These are phyloP conservation scores for Russula abietina DNA, from an alignment of 768 basidiomycete species.

Conservation along the genomic window DNA sequence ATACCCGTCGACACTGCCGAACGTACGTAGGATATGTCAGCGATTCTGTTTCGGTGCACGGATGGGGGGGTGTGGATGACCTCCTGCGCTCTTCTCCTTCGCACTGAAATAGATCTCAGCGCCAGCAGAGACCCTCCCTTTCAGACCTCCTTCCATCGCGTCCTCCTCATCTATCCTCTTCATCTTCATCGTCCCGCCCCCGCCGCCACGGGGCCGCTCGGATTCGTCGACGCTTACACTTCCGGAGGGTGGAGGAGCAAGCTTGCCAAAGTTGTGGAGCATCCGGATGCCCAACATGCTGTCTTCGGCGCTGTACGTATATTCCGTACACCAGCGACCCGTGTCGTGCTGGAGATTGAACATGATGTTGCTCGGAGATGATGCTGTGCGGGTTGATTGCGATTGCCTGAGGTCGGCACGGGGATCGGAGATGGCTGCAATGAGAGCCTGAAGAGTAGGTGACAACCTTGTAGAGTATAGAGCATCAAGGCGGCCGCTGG, in stretches of 20 bases:
- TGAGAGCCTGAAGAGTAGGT: conserved; percentile 70
- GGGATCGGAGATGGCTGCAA: conserved; percentile 83
- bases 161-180: conserved; percentile 96
- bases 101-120: conserved; percentile 93
- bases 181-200: conserved; percentile 28
- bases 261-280: conserved; percentile 86
- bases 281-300: conserved; percentile 87
- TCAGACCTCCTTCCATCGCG: conserved; percentile 83
- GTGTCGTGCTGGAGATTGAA: conserved; percentile 87
- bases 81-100: conserved; percentile 87
- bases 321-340: conserved; percentile 90
- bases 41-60: not conserved
- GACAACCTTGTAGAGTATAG: conserved; percentile 79
- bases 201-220: conserved; percentile 28
- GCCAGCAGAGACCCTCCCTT: conserved; percentile 85
- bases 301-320: conserved; percentile 90
- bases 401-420: conserved; percentile 44
- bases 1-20: conserved; percentile 80
- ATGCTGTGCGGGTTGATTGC: conserved; percentile 39
- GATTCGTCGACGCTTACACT: conserved; percentile 30
- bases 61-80: conserved; percentile 34
- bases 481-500: conserved; percentile 82
- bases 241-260: conserved; percentile 34
- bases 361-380: conserved; percentile 59
- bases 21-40: not conserved